phyloP scores from a whole-genome alignment of 169 alveolate genomes.

The Eimeria sp. region DNA sequence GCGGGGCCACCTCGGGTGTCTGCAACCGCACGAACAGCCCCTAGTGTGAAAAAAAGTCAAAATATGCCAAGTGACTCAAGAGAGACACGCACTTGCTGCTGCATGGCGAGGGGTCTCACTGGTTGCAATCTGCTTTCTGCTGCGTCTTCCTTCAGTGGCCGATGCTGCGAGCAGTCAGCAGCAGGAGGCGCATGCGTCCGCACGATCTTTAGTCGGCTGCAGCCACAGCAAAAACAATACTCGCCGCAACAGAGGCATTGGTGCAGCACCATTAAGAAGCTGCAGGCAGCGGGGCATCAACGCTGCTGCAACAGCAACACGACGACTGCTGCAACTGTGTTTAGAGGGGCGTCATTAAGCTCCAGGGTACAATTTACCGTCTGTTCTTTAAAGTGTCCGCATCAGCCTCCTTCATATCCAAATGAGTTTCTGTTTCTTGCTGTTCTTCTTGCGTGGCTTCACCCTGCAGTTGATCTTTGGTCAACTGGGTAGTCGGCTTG shows the following conservation, averaged over 20 bases:
- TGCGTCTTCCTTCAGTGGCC: conserved; percentile 4
- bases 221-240: conserved; percentile 29
- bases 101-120: background rate
- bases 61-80: no score
- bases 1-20: conserved; percentile 21
- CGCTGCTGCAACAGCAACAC: background rate
- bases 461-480: conserved; percentile 38
- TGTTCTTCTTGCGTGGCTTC: background rate
- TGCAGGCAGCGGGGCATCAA: conserved; percentile 4
- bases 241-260: conserved; percentile 11
- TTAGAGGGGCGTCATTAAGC: background rate
- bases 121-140: background rate
- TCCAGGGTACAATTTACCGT: background rate
- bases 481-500: conserved; percentile 33
- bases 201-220: conserved; percentile 70
- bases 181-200: conserved; percentile 72
- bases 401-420: conserved; percentile 52
- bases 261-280: background rate
- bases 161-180: conserved; percentile 26
- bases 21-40: background rate
- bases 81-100: background rate
- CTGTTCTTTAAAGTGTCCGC: conserved; percentile 54
- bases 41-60: background rate
- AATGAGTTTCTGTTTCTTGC: background rate
- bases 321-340: background rate